These are phyloP conservation scores for Lantana camara DNA, from an alignment of 257 asterid species.

Conservation along the genomic window DNA sequence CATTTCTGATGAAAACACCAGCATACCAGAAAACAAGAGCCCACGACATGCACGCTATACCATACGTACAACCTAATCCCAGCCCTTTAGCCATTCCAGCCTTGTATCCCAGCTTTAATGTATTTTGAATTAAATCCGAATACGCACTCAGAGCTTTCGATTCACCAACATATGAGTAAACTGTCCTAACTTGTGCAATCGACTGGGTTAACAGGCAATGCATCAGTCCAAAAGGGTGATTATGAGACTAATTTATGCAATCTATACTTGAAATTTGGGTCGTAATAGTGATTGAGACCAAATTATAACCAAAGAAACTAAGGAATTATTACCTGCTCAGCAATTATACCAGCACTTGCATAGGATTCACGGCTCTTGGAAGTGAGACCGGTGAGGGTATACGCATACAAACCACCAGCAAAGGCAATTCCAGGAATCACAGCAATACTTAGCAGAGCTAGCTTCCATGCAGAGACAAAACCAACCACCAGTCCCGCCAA, in stretches of 20 bases:
- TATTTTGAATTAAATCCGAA: slow-evolving; percentile 87
- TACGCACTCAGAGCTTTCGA: slow-evolving; percentile 70
- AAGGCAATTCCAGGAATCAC: slow-evolving; percentile 97
- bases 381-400: slow-evolving; percentile 93
- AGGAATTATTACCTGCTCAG: slow-evolving; percentile 80
- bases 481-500: slow-evolving; percentile 99
- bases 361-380: slow-evolving; percentile 97
- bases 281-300: background rate
- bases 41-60: slow-evolving; percentile 99
- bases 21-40: slow-evolving; percentile 99
- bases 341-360: slow-evolving; percentile 92
- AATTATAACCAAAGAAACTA: background rate
- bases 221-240: slow-evolving; percentile 18
- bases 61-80: slow-evolving; percentile 93
- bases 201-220: slow-evolving; percentile 53
- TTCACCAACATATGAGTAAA: slow-evolving; percentile 93
- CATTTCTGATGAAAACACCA: slow-evolving; percentile 91
- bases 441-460: slow-evolving; percentile 95
- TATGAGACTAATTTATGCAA: background rate
- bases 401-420: slow-evolving; percentile 94
- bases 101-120: slow-evolving; percentile 90
- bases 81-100: slow-evolving; percentile 99
- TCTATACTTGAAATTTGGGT: background rate
- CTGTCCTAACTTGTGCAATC: slow-evolving; percentile 95
- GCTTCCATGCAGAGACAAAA: slow-evolving; percentile 95